Evolutionary conservation across 345 rosid species (phyloP).

Genomic region (Corchorus capsularis): DNA sequence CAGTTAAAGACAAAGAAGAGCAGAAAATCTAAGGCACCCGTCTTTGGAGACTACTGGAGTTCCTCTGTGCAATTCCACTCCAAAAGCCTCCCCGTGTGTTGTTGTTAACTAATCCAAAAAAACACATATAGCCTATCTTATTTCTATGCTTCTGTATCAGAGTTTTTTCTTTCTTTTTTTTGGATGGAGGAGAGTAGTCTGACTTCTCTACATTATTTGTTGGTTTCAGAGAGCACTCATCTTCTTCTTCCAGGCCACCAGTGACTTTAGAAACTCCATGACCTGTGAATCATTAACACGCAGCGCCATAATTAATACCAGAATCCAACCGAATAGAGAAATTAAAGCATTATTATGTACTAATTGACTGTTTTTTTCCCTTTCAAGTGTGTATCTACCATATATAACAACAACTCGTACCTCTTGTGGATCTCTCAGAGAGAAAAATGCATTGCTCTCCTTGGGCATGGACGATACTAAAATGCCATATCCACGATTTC

Average conservation of each 20-base stretch:
- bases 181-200: neutral
- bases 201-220: slow-evolving; percentile 8
- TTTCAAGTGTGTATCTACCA: neutral
- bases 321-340: neutral
- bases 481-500: slow-evolving; percentile 77
- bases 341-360: neutral
- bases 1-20: slow-evolving; percentile 39
- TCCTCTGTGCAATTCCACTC: slow-evolving; percentile 28
- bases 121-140: slow-evolving; percentile 20
- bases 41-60: slow-evolving; percentile 9
- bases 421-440: slow-evolving; percentile 86
- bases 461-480: slow-evolving; percentile 80
- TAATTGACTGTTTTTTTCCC: too few species aligned
- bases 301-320: neutral
- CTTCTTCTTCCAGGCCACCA: slow-evolving; percentile 73
- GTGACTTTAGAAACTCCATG: slow-evolving; percentile 78
- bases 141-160: slow-evolving; percentile 14
- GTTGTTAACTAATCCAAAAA: neutral
- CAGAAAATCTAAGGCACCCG: neutral
- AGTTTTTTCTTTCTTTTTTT: neutral
- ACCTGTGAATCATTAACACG: slow-evolving; percentile 54
- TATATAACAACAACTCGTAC: slow-evolving; percentile 32
- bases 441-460: slow-evolving; percentile 81
- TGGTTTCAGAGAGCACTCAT: slow-evolving; percentile 37
- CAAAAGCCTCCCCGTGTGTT: slow-evolving; percentile 26